These are phyloP conservation scores for Hyaloscypha finlandica DNA, from an alignment of 495 filamentous ascomycete genomes.

Conservation along the genomic window DNA sequence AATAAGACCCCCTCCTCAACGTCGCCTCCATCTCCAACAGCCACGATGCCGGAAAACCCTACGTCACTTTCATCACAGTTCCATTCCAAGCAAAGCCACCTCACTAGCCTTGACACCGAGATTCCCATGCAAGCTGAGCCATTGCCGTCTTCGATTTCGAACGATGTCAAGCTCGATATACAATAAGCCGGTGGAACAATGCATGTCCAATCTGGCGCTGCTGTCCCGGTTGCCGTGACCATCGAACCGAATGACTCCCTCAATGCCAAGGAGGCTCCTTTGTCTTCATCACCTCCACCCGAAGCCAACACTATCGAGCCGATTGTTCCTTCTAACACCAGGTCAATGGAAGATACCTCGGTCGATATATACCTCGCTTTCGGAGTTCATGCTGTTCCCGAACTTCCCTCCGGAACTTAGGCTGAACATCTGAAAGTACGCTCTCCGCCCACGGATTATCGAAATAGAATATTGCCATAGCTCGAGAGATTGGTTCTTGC, in stretches of 20 bases:
- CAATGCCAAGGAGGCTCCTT: too few species aligned
- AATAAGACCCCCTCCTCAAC: too few species aligned
- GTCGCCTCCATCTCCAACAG: too few species aligned
- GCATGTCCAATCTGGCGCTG: not conserved
- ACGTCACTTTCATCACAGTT: too few species aligned
- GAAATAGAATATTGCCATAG: slow-evolving; percentile 7
- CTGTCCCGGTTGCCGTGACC: too few species aligned
- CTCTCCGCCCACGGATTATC: slow-evolving; percentile 3
- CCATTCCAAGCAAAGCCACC: too few species aligned
- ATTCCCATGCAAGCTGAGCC: not conserved
- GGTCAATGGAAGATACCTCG: too few species aligned
- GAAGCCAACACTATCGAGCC: not conserved
- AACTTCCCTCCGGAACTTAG: not conserved
- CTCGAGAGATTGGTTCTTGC: not conserved
- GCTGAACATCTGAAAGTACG: slow-evolving; percentile 6
- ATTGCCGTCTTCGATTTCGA: not conserved
- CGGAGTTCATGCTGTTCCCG: not conserved
- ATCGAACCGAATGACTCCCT: too few species aligned
- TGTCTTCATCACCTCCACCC: not conserved
- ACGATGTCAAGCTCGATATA: too few species aligned
- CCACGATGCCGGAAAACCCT: too few species aligned
- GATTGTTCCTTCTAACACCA: too few species aligned
- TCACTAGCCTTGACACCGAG: not conserved
- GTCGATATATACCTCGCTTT: too few species aligned
- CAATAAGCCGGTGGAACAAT: not conserved